A percentile compares a stretch with the other conserved stretches of the same genome.
These are phyloP conservation scores for Staphylotrichum longicolle DNA, from an alignment of 495 filamentous ascomycete species.

Conservation along the genomic window DNA sequence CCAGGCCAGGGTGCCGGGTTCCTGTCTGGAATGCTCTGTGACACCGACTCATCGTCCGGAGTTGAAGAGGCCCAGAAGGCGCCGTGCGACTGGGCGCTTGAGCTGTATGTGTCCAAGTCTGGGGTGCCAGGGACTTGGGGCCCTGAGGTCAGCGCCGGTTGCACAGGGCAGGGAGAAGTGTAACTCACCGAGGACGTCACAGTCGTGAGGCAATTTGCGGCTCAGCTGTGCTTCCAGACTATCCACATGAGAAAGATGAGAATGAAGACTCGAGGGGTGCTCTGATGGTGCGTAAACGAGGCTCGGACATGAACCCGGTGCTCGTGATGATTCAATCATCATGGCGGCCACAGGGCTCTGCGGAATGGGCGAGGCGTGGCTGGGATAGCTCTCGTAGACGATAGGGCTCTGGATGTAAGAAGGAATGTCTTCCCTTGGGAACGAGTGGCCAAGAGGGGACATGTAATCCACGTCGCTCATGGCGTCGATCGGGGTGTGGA, in stretches of 20 bases:
- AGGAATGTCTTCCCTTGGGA: constrained; percentile 49
- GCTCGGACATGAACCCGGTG: constrained; percentile 52
- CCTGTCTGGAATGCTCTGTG: constrained; percentile 34
- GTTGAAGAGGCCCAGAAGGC: constrained; percentile 44
- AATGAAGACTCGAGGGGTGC: constrained; percentile 47
- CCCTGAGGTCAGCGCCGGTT: constrained; percentile 11
- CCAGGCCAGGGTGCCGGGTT: constrained; percentile 26
- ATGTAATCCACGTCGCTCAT: constrained; percentile 56
- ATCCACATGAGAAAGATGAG: constrained; percentile 42
- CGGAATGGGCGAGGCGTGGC: constrained; percentile 46
- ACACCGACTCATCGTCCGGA: constrained; percentile 42
- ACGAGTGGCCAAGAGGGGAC: constrained; percentile 52
- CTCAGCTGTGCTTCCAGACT: constrained; percentile 46
- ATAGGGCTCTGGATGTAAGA: constrained; percentile 52
- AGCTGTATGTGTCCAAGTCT: constrained; percentile 48
- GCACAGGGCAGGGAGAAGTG: constrained; percentile 2
- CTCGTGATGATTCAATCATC: constrained; percentile 50
- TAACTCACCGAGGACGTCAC: constrained; percentile 46
- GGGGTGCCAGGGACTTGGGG: constrained; percentile 39
- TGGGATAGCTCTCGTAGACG: constrained; percentile 50
- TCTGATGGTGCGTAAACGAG: constrained; percentile 50
- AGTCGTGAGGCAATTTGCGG: constrained; percentile 46
- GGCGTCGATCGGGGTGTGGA: constrained; percentile 50
- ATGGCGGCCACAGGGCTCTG: constrained; percentile 53
- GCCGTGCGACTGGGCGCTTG: constrained; percentile 44